Conservation (phyloP, 1,284 basidiomycete species). For the Naganishia sp. region DNA sequence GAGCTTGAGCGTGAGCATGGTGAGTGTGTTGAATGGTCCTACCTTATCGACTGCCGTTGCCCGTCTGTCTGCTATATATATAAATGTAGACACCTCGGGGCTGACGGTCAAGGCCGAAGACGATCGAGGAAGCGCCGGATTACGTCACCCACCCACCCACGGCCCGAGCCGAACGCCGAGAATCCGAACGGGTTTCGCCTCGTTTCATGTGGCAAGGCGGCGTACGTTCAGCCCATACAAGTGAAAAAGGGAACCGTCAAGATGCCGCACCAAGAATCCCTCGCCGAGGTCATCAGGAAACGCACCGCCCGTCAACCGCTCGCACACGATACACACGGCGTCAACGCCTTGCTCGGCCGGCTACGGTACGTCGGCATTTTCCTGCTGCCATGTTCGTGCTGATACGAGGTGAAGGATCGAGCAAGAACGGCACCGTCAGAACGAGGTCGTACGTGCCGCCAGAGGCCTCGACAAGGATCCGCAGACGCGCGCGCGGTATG, state of each 20-base stretch:
- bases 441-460: constrained; percentile 1
- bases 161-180: not conserved
- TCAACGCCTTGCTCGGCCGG: constrained; percentile 15
- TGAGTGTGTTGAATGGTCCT: not conserved
- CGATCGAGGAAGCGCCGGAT: not conserved
- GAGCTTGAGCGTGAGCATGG: constrained; percentile 39
- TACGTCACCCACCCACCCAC: not conserved
- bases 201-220: not conserved
- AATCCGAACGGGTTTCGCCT: not conserved
- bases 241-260: no score
- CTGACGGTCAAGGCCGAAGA: not conserved
- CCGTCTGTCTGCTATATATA: not conserved
- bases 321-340: not conserved
- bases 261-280: not conserved
- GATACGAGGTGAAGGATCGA: not conserved
- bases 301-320: not conserved
- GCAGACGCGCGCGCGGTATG: constrained; percentile 7
- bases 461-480: constrained; percentile 5
- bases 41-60: no score
- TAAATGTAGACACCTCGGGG: no score
- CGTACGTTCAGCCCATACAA: not conserved
- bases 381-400: not conserved
- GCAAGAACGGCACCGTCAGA: constrained; percentile 20
- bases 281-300: not conserved
- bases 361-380: not conserved